These are phyloP conservation scores for Podospora pseudopauciseta DNA, from an alignment of 495 filamentous ascomycete species.

Conservation along the genomic window DNA sequence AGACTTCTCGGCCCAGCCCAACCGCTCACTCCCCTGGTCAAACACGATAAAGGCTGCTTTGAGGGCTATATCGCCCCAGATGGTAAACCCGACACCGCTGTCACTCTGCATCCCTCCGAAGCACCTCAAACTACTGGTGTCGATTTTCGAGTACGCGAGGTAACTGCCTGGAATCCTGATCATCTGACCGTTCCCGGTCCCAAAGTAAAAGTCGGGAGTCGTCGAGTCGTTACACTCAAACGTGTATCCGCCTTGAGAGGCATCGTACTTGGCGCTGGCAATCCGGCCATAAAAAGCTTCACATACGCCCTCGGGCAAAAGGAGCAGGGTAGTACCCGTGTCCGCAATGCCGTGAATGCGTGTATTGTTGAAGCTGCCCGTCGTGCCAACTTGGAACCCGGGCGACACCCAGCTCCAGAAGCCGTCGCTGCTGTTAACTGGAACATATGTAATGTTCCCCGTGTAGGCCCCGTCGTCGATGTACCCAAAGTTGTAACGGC, in stretches of 20 bases:
- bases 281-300: constrained; percentile 62
- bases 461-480: constrained; percentile 62
- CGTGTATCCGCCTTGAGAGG: constrained; percentile 57
- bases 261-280: constrained; percentile 45
- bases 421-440: constrained; percentile 57
- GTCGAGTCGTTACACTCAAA: constrained; percentile 59
- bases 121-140: constrained; percentile 42
- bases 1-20: constrained; percentile 54
- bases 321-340: constrained; percentile 72
- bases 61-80: constrained; percentile 75
- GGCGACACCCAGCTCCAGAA: constrained; percentile 68
- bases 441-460: constrained; percentile 58
- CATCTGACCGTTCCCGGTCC: constrained; percentile 43
- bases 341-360: constrained; percentile 55
- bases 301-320: constrained; percentile 56
- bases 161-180: constrained; percentile 54
- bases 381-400: constrained; percentile 58
- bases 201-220: constrained; percentile 61
- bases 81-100: constrained; percentile 59
- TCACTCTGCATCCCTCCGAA: constrained; percentile 64
- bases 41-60: constrained; percentile 78
- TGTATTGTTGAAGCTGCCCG: constrained; percentile 30
- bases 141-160: constrained; percentile 51
- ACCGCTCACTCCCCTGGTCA: constrained; percentile 34
- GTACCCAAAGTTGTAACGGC: constrained; percentile 72